phyloP scores from a whole-genome alignment of 345 rosid genomes.

The Populus pruinosa region DNA sequence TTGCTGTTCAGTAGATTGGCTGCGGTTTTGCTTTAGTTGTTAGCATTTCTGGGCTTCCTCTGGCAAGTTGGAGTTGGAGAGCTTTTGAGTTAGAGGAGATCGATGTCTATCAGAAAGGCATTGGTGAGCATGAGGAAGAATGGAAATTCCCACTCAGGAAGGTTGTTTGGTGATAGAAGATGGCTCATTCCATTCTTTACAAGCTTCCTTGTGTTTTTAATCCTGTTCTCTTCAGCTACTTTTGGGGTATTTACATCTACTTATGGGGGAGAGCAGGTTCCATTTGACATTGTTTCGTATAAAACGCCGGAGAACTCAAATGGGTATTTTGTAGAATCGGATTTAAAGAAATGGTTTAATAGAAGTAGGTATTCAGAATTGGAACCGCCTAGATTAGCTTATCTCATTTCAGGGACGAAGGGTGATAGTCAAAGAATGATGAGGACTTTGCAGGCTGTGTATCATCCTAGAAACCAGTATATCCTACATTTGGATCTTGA shows the following conservation, averaged over 20 bases:
- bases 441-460: slow-evolving; percentile 91
- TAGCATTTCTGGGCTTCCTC: background rate
- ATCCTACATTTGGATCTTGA: slow-evolving; percentile 91
- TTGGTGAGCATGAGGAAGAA: slow-evolving; percentile 47
- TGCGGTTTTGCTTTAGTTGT: background rate
- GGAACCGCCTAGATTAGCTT: slow-evolving; percentile 78
- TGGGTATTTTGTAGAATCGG: slow-evolving; percentile 72
- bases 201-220: slow-evolving; percentile 66
- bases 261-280: slow-evolving; percentile 43
- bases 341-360: slow-evolving; percentile 39
- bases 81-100: slow-evolving; percentile 2
- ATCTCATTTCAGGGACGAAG: slow-evolving; percentile 88
- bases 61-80: background rate
- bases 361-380: slow-evolving; percentile 15
- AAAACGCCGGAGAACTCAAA: slow-evolving; percentile 48
- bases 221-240: slow-evolving; percentile 47
- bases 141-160: slow-evolving; percentile 55
- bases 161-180: slow-evolving; percentile 65
- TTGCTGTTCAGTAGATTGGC: background rate
- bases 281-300: slow-evolving; percentile 43
- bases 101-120: slow-evolving; percentile 20
- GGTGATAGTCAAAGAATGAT: slow-evolving; percentile 90
- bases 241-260: slow-evolving; percentile 42
- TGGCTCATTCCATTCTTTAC: slow-evolving; percentile 81
- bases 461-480: slow-evolving; percentile 94